A percentile compares a stretch with the other conserved stretches of the same genome.
These are phyloP conservation scores for Mycena citricolor DNA, from an alignment of 1,284 basidiomycete genomes.

Conservation along the genomic window DNA sequence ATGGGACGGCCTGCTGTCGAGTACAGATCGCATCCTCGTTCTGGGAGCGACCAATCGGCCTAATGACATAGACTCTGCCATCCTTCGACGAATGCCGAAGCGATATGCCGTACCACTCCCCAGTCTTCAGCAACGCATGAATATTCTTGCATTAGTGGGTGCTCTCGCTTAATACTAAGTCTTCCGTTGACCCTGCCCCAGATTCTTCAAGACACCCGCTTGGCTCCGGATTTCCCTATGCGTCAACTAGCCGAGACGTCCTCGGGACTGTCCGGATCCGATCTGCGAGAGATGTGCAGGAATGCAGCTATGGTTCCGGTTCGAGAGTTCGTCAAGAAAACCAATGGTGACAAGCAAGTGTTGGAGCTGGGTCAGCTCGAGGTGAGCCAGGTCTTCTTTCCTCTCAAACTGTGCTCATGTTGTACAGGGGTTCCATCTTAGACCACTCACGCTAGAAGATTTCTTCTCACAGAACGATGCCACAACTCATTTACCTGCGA, in stretches of 20 bases:
- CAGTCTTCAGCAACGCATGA: constrained; percentile 76
- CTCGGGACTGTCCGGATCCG: constrained; percentile 85
- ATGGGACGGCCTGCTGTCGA: constrained; percentile 96
- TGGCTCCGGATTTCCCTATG: constrained; percentile 68
- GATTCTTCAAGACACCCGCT: constrained; percentile 82
- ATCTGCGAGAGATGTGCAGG: constrained; percentile 93
- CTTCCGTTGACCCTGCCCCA: constrained; percentile 30
- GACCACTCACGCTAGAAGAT: constrained; percentile 68
- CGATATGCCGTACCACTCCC: constrained; percentile 92
- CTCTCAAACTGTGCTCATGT: neutral
- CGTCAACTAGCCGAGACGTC: constrained; percentile 70
- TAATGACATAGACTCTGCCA: constrained; percentile 93
- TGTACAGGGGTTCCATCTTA: constrained; percentile 69
- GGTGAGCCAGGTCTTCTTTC: constrained; percentile 37
- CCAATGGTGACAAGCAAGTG: constrained; percentile 52
- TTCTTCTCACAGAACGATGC: constrained; percentile 54
- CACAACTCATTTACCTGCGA: constrained; percentile 5
- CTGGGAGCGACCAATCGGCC: constrained; percentile 97
- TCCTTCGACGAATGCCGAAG: constrained; percentile 96
- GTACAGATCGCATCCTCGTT: constrained; percentile 84
- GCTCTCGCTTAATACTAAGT: constrained; percentile 21
- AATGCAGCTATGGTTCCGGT: constrained; percentile 92
- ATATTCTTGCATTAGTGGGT: constrained; percentile 83
- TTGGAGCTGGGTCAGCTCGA: constrained; percentile 55
- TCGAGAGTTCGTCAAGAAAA: constrained; percentile 76